Percentiles rank a stretch among this genome's conserved stretches.
Conservation (phyloP, 1,284 basidiomycete genomes). For the Tylopilus sp. region DNA sequence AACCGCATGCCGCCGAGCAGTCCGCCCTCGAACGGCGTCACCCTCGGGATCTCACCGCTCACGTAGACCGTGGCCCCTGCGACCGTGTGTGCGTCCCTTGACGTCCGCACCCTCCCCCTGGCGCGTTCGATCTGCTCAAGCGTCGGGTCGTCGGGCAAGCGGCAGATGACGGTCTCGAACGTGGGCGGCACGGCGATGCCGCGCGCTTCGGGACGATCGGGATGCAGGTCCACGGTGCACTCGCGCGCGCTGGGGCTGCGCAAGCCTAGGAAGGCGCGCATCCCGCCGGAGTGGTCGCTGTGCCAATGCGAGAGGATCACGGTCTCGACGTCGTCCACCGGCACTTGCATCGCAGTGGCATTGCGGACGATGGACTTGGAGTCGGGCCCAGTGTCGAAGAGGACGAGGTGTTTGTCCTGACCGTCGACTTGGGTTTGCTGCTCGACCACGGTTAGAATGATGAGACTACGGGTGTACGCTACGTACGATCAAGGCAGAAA, state of each 20-base stretch:
- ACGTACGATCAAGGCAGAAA: conserved; percentile 71
- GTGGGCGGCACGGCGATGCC: conserved; percentile 66
- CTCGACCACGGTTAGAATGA: background rate
- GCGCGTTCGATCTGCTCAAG: conserved; percentile 58
- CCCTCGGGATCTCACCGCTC: conserved; percentile 75
- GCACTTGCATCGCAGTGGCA: conserved; percentile 55
- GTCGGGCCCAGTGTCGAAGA: conserved; percentile 83
- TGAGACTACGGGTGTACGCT: background rate
- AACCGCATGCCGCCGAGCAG: conserved; percentile 67
- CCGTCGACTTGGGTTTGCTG: conserved; percentile 55
- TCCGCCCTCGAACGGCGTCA: conserved; percentile 65
- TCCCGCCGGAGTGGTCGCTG: conserved; percentile 74
- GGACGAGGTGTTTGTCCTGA: conserved; percentile 45
- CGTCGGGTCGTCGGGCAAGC: conserved; percentile 65
- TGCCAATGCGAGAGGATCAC: conserved; percentile 82
- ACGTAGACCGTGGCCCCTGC: conserved; percentile 62
- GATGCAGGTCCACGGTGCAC: conserved; percentile 69
- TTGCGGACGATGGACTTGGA: conserved; percentile 68
- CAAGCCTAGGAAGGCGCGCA: conserved; percentile 57
- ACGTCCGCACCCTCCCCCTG: conserved; percentile 56
- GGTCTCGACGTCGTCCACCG: conserved; percentile 53
- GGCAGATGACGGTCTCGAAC: conserved; percentile 53
- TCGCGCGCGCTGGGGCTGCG: conserved; percentile 32
- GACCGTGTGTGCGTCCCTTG: conserved; percentile 58
- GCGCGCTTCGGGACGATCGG: conserved; percentile 66